Base-by-base conservation (phyloP, 2,329 filamentous ascomycete genomes). In the Xylariaceae sp. region DNA sequence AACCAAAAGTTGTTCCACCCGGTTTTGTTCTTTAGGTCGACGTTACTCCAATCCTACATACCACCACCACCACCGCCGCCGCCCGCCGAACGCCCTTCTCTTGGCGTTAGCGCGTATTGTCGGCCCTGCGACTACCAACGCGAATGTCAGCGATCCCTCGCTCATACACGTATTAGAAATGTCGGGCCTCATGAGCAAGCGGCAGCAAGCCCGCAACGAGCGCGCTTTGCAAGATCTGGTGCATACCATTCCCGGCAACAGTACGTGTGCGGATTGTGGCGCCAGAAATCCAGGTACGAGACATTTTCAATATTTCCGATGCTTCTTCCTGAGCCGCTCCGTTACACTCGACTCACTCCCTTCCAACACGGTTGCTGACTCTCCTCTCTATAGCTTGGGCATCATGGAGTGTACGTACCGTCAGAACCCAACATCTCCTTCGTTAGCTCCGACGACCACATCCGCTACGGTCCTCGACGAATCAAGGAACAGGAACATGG, bases 141-240 rank as follows among this genome's bases (percentile, higher is more conserved):
- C 33, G 33, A 18, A 44, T 35, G 52, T 53, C n/a, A 11, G 12
- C 17, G 35, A 47, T 27, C 22, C 22, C 22, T 27, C 22, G 22
- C 22, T 27, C 22, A 27, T 27, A 27, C 22, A 27, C 22, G 22
- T 7, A 5, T 27, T 52, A 47, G 56, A 45, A 42, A 94, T 91
- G 88, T 80, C 88, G 49, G 78, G 81, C 48, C 77, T 83, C 40
- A 77, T 95, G 68, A 96, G 86, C 77, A 99, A 97, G 80, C 90
- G 94, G 72, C 90, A 96, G 75, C 92, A 96, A 79, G 90, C 88
- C 77, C 91, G 94, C 72, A 96, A 99, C 71, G 94, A 99, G 76
- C 89, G 89, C 67, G 77, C 83, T 48, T 78, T 99, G 58, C 90
- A 96, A 66, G 92, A 97, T 42, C 81, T 99, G 56, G 86, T 97